Evolutionary conservation across 2,329 filamentous ascomycete species (phyloP).

Genomic region (Blumeria graminis): DNA sequence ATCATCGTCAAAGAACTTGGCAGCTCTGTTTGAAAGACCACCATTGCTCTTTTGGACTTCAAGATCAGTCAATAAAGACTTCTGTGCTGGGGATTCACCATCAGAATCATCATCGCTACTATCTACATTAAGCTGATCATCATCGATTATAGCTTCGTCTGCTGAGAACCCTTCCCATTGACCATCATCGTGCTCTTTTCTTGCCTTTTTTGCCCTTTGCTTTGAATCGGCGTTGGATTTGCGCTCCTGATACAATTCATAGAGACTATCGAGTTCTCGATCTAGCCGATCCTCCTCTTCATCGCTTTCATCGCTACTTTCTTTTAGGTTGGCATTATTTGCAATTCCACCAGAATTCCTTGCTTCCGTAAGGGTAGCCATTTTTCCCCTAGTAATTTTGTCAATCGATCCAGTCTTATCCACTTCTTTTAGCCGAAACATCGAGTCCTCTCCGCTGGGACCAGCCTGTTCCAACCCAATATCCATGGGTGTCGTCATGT

Average conservation of each 20-base stretch:
- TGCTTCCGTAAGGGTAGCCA: constrained; percentile 39
- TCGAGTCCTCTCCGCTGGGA: constrained; percentile 53
- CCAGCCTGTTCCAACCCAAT: constrained; percentile 79
- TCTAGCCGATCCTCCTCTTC: constrained; percentile 67
- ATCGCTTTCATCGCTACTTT: constrained; percentile 40
- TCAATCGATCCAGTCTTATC: constrained; percentile 50
- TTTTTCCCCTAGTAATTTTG: constrained; percentile 52
- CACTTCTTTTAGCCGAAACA: constrained; percentile 66
- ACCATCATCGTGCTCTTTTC: constrained; percentile 58
- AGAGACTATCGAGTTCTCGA: constrained; percentile 65
- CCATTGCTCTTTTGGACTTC: constrained; percentile 25
- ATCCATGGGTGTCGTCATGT: constrained; percentile 90
- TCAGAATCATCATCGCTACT: constrained; percentile 38
- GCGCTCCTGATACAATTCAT: constrained; percentile 60
- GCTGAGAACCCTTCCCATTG: constrained; percentile 82
- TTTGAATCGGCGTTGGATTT: constrained; percentile 66
- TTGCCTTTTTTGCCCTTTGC: constrained; percentile 68
- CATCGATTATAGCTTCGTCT: constrained; percentile 30
- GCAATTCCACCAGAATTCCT: constrained; percentile 37
- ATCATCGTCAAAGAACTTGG: constrained; percentile 81
- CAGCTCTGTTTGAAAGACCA: constrained; percentile 61
- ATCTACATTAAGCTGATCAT: constrained; percentile 30
- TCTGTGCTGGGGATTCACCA: constrained; percentile 20
- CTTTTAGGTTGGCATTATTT: constrained; percentile 19
- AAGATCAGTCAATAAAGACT: constrained; percentile 36